Evolutionary conservation across 1,139 yeast genomes (phyloP).

Genomic region (Groenewaldozyma sp.): DNA sequence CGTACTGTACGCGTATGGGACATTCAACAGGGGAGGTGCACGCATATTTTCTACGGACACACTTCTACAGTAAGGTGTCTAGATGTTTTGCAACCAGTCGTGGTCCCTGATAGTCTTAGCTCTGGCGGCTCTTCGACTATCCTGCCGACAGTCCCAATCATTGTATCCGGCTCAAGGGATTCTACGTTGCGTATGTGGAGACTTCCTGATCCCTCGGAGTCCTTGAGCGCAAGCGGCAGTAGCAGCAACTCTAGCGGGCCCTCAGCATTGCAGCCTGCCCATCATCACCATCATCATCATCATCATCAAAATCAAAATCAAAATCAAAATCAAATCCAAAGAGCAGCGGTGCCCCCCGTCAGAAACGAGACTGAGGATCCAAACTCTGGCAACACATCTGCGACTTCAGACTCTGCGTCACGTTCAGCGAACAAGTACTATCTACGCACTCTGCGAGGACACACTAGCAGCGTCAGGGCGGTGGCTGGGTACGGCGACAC

Average conservation of each 20-base stretch:
- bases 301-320: no score
- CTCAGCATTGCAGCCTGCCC: no score
- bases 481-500: slow-evolving; percentile 80
- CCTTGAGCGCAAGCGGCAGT: slow-evolving; percentile 7
- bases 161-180: slow-evolving; percentile 86
- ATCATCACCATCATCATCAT: no score
- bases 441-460: slow-evolving; percentile 73
- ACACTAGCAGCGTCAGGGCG: slow-evolving; percentile 78
- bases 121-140: slow-evolving; percentile 47
- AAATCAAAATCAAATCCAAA: no score
- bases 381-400: background rate
- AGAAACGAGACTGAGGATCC: background rate
- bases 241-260: background rate
- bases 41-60: slow-evolving; percentile 84
- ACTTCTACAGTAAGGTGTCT: slow-evolving; percentile 88
- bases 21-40: slow-evolving; percentile 60
- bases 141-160: slow-evolving; percentile 52
- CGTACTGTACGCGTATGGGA: slow-evolving; percentile 90
- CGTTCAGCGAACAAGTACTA: slow-evolving; percentile 38
- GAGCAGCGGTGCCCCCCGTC: no score
- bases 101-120: slow-evolving; percentile 13
- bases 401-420: no score
- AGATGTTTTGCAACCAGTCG: slow-evolving; percentile 65
- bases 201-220: slow-evolving; percentile 40
- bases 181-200: slow-evolving; percentile 85